Conservation (phyloP, 495 filamentous ascomycete genomes). For the Hyaloscypha hepaticicola region DNA sequence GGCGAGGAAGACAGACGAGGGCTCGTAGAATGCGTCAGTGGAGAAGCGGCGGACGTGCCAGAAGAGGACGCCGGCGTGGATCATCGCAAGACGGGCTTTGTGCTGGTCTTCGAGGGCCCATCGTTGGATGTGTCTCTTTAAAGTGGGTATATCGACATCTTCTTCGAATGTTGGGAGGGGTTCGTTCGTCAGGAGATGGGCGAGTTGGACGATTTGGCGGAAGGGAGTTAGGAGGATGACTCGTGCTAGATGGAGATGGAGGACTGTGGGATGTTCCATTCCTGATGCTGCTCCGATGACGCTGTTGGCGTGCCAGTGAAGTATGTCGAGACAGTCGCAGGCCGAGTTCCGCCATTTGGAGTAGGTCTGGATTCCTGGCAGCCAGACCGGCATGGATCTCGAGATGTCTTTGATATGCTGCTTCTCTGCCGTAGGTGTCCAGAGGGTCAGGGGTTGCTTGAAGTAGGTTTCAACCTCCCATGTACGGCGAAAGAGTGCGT, state of each 20-base stretch:
- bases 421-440: slow-evolving; percentile 49
- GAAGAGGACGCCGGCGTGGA: slow-evolving; percentile 50
- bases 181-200: slow-evolving; percentile 11
- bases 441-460: slow-evolving; percentile 45
- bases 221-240: slow-evolving; percentile 36
- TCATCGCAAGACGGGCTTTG: slow-evolving; percentile 54
- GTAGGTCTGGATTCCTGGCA: slow-evolving; percentile 48
- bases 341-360: slow-evolving; percentile 56
- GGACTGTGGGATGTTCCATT: slow-evolving; percentile 49
- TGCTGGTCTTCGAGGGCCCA: slow-evolving; percentile 54
- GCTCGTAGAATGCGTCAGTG: slow-evolving; percentile 50
- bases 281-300: slow-evolving; percentile 46
- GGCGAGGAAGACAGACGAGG: slow-evolving; percentile 46
- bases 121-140: slow-evolving; percentile 41
- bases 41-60: slow-evolving; percentile 52
- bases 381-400: slow-evolving; percentile 45
- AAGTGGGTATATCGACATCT: background rate
- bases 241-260: slow-evolving; percentile 53
- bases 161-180: background rate
- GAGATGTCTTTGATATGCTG: slow-evolving; percentile 41
- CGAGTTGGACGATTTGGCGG: slow-evolving; percentile 31
- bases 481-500: slow-evolving; percentile 49
- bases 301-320: slow-evolving; percentile 54
- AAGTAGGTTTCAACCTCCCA: slow-evolving; percentile 53
- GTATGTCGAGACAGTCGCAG: slow-evolving; percentile 54